Conservation (phyloP, 768 basidiomycete genomes). For the Termitomyces sp. region DNA sequence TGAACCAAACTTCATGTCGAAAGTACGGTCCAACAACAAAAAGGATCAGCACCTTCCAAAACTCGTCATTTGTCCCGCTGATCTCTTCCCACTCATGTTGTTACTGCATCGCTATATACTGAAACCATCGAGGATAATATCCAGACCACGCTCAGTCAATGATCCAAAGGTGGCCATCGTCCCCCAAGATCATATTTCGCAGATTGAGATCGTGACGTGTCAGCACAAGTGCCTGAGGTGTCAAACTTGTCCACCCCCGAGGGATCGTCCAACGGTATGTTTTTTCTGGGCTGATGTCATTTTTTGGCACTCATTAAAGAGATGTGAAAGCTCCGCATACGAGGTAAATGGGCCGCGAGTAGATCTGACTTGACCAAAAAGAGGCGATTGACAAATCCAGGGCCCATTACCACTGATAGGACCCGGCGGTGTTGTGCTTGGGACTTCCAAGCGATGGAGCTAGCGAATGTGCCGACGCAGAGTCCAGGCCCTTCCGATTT, state of each 20-base stretch:
- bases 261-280: conserved; percentile 3
- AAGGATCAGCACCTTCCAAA: too few species aligned
- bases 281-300: neutral
- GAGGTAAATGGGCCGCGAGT: conserved; percentile 7
- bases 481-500: conserved; percentile 14
- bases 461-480: conserved; percentile 18
- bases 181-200: conserved; percentile 16
- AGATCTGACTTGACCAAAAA: neutral
- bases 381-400: neutral
- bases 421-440: neutral
- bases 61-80: neutral
- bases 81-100: neutral
- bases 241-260: conserved; percentile 6
- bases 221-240: conserved; percentile 19
- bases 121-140: conserved; percentile 16
- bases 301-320: conserved; percentile 8
- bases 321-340: conserved; percentile 9
- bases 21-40: too few species aligned
- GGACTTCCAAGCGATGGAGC: conserved; percentile 8
- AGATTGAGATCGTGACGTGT: conserved; percentile 18
- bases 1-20: too few species aligned
- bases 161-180: conserved; percentile 18
- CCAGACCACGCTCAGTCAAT: conserved; percentile 19
- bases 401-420: neutral
- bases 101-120: conserved; percentile 16